Percentiles rank a stretch among this genome's conserved stretches.
Conservation (phyloP, 345 rosid genomes). For the Erucastrum elatum region DNA sequence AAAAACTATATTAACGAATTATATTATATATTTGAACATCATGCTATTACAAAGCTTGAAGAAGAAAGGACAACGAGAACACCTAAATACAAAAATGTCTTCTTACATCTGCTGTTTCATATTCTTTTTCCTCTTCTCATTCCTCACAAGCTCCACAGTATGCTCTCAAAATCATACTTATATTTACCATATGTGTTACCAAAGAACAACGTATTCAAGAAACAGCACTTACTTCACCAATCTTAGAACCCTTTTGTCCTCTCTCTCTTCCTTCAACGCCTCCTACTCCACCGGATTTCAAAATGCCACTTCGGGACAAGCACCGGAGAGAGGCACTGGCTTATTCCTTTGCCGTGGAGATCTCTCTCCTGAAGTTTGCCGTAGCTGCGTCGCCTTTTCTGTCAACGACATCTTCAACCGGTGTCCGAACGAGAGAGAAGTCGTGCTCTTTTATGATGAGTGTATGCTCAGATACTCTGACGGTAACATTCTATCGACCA, state of each 20-base stretch:
- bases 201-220: not conserved
- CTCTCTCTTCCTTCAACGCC: constrained; percentile 6
- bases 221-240: constrained; percentile 27
- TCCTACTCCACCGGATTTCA: constrained; percentile 39
- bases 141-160: constrained; percentile 19
- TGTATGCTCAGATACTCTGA: constrained; percentile 48
- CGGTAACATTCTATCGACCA: not conserved
- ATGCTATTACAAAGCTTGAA: not conserved
- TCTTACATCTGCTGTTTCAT: not conserved
- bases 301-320: constrained; percentile 24
- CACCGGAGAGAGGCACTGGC: constrained; percentile 35
- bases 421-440: constrained; percentile 35
- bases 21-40: too few species aligned
- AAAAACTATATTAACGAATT: too few species aligned
- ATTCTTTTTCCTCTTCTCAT: constrained; percentile 5
- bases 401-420: not conserved
- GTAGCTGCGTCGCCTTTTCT: constrained; percentile 35
- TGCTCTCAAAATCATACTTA: constrained; percentile 19
- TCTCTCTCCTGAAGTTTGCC: constrained; percentile 25
- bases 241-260: constrained; percentile 12
- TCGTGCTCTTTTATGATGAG: constrained; percentile 27
- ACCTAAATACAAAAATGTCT: constrained; percentile 7
- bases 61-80: not conserved
- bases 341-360: constrained; percentile 47
- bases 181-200: not conserved